These are phyloP conservation scores for Stellera chamaejasme DNA, from an alignment of 345 rosid species.

Conservation along the genomic window DNA sequence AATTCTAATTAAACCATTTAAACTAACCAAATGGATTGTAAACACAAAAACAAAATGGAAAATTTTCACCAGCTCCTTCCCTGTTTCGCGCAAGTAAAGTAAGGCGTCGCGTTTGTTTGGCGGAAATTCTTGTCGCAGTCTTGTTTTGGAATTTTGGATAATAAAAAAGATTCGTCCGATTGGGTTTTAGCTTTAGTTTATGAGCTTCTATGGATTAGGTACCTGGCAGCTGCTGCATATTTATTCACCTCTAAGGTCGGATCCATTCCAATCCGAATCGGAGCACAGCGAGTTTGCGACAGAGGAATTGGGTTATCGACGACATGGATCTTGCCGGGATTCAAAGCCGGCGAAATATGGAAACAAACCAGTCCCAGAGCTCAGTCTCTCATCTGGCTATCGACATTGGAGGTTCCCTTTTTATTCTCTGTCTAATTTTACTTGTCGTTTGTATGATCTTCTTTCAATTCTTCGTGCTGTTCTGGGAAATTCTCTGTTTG, in stretches of 20 bases:
- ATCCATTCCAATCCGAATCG: neutral
- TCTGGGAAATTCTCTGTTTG: too few relatives aligned
- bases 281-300: neutral
- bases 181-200: neutral
- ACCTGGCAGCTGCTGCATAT: neutral
- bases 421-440: neutral
- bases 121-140: too few relatives aligned
- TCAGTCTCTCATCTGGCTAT: slow-evolving; percentile 72
- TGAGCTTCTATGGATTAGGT: slow-evolving; percentile 1
- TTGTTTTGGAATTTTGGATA: too few relatives aligned
- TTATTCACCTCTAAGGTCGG: neutral
- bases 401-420: slow-evolving; percentile 71
- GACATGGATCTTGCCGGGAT: neutral
- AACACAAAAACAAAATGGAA: too few relatives aligned
- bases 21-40: too few relatives aligned
- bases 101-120: too few relatives aligned
- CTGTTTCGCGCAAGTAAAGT: too few relatives aligned
- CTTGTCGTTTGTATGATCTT: slow-evolving; percentile 1
- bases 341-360: neutral
- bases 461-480: neutral
- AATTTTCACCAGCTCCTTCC: too few relatives aligned
- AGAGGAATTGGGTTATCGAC: neutral
- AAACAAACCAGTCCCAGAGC: slow-evolving; percentile 11
- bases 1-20: too few relatives aligned
- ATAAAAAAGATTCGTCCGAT: neutral